Percentiles rank a stretch among this genome's conserved stretches.
phyloP scores from a whole-genome alignment of 1,139 yeast species.

The Debaryomyces sp. region DNA sequence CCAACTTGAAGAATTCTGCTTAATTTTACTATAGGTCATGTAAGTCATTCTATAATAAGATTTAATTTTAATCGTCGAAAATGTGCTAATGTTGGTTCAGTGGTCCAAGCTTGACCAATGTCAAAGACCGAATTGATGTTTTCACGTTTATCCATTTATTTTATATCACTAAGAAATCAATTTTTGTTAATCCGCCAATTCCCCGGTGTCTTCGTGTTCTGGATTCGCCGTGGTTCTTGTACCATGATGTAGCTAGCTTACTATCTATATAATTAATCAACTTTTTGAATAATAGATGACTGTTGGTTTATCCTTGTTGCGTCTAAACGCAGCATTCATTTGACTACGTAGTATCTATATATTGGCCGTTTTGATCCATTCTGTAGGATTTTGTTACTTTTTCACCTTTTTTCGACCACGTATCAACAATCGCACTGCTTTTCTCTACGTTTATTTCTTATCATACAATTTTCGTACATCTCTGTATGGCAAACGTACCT shows the following conservation, averaged over 20 bases:
- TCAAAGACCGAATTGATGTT: background rate
- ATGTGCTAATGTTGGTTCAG: background rate
- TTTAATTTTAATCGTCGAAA: background rate
- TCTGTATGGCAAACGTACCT: background rate
- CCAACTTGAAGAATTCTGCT: slow-evolving; percentile 32
- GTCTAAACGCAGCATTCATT: background rate
- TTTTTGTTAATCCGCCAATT: slow-evolving; percentile 4
- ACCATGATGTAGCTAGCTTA: slow-evolving; percentile 6
- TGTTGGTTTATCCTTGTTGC: slow-evolving; percentile 2
- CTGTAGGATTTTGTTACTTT: background rate
- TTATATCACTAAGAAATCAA: slow-evolving; percentile 7
- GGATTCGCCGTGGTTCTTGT: background rate
- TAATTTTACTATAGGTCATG: slow-evolving; percentile 2
- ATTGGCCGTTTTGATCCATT: background rate
- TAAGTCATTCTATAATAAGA: background rate
- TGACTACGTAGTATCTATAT: background rate
- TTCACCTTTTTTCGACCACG: slow-evolving; percentile 1
- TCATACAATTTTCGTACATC: background rate
- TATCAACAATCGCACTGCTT: slow-evolving; percentile 1
- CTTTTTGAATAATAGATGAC: slow-evolving; percentile 8
- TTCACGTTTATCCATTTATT: slow-evolving; percentile 5
- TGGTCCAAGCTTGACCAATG: background rate
- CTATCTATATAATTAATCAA: slow-evolving; percentile 8
- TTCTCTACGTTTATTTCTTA: background rate
- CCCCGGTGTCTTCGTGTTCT: background rate